These are phyloP conservation scores for Aspergillus nidulans DNA, from an alignment of 495 filamentous ascomycete genomes.

Conservation along the genomic window DNA sequence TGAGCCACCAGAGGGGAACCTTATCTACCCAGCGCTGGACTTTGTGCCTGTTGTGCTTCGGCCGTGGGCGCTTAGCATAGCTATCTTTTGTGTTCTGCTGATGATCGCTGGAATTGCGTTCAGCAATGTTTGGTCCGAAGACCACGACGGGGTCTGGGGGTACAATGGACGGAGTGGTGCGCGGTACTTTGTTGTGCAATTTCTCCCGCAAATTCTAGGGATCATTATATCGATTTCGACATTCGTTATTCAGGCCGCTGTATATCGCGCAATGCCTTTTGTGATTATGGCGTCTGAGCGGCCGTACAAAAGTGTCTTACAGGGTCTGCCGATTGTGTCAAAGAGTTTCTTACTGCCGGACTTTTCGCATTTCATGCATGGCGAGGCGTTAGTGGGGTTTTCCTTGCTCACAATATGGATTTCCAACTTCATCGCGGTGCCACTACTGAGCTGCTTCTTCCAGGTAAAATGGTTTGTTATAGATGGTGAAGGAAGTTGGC, in stretches of 20 bases:
- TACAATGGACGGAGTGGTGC: slow-evolving; percentile 62
- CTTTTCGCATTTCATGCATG: slow-evolving; percentile 51
- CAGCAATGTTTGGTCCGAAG: slow-evolving; percentile 65
- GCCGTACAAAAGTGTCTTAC: slow-evolving; percentile 32
- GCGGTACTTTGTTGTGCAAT: slow-evolving; percentile 82
- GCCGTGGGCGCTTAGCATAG: slow-evolving; percentile 50
- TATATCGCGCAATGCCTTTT: slow-evolving; percentile 77
- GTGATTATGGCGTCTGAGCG: slow-evolving; percentile 62
- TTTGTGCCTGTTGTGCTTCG: slow-evolving; percentile 66
- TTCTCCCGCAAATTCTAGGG: slow-evolving; percentile 75
- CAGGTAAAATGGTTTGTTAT: slow-evolving; percentile 50
- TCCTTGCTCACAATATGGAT: slow-evolving; percentile 59
- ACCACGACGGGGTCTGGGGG: slow-evolving; percentile 57
- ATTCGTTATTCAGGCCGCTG: slow-evolving; percentile 66
- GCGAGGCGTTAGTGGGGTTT: slow-evolving; percentile 50
- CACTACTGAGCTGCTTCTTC: slow-evolving; percentile 61
- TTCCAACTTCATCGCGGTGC: slow-evolving; percentile 57
- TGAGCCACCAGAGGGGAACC: slow-evolving; percentile 39
- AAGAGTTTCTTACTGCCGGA: slow-evolving; percentile 56
- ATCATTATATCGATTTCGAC: slow-evolving; percentile 68
- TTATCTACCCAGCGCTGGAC: slow-evolving; percentile 51
- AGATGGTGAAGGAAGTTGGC: slow-evolving; percentile 52
- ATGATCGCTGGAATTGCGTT: slow-evolving; percentile 71
- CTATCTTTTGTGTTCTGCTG: slow-evolving; percentile 57
- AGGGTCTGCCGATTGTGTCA: slow-evolving; percentile 40